These are phyloP conservation scores for Glycine soja DNA, from an alignment of 306 rosid genomes.

Conservation along the genomic window DNA sequence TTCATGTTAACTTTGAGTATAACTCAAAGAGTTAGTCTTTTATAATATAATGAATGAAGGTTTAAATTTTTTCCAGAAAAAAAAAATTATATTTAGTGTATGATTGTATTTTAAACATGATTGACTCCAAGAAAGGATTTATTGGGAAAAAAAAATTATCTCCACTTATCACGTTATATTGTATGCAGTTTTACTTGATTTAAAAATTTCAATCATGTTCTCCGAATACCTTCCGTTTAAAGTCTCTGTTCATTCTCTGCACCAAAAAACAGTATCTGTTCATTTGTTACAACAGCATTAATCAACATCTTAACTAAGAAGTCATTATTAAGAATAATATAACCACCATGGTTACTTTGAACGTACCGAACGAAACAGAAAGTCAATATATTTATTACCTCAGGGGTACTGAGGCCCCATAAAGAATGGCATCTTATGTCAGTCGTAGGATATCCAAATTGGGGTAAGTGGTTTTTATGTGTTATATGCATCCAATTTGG, in stretches of 20 bases:
- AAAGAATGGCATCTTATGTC: slow-evolving; percentile 39
- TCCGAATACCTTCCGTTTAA: too few species aligned
- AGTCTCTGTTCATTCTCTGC: too few species aligned
- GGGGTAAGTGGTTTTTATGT: background rate
- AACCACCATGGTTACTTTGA: slow-evolving; percentile 42
- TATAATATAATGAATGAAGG: too few species aligned
- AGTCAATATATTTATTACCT: slow-evolving; percentile 41
- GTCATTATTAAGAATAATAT: slow-evolving; percentile 1
- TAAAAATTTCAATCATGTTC: slow-evolving; percentile 26
- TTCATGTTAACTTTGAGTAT: too few species aligned
- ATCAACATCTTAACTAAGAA: slow-evolving; percentile 21
- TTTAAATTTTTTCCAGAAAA: too few species aligned
- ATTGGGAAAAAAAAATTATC: too few species aligned
- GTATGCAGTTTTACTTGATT: slow-evolving; percentile 29
- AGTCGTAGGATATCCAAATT: too few species aligned
- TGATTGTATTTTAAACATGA: too few species aligned
- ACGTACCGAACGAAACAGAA: slow-evolving; percentile 37
- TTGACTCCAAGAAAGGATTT: too few species aligned
- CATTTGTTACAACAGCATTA: slow-evolving; percentile 36
- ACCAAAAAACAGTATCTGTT: background rate
- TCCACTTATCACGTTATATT: too few species aligned
- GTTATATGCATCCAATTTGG: background rate
- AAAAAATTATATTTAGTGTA: too few species aligned
- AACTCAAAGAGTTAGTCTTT: too few species aligned
- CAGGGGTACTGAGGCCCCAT: slow-evolving; percentile 38